Conservation (phyloP, 257 asterid genomes). For the Solanum piurae region DNA sequence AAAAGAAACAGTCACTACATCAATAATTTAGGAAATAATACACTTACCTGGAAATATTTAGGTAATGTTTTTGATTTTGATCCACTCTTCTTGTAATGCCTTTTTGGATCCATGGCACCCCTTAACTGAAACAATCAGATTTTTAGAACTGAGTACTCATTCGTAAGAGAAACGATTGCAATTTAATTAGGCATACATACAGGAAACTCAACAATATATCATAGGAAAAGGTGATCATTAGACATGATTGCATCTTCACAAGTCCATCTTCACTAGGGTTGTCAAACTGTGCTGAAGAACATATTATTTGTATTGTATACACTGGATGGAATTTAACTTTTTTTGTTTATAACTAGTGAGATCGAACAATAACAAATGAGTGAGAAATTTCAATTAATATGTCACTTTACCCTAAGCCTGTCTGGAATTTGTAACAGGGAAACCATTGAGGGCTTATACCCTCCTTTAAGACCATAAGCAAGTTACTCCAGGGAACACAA, state of each 20-base stretch:
- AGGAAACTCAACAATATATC: not conserved
- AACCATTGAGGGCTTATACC: not conserved
- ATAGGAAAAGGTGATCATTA: not conserved
- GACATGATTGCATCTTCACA: not conserved
- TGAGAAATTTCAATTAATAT: not conserved
- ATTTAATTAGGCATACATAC: not conserved
- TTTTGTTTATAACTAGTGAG: not conserved
- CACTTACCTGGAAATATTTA: slow-evolving; percentile 82
- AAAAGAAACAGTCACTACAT: not conserved
- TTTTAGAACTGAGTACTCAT: not conserved
- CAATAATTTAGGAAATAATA: not conserved
- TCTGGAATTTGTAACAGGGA: not conserved
- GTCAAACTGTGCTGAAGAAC: not conserved
- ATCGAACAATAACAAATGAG: not conserved
- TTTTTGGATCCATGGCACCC: slow-evolving; percentile 68
- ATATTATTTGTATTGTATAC: not conserved
- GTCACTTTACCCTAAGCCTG: not conserved
- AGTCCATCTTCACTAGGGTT: not conserved
- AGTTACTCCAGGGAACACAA: not conserved
- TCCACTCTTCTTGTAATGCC: slow-evolving; percentile 74
- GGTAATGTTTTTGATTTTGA: slow-evolving; percentile 67
- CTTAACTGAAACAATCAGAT: slow-evolving; percentile 44
- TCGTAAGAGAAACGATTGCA: not conserved
- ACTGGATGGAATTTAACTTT: not conserved
- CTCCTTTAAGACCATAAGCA: not conserved